Base-by-base conservation (phyloP, 108 stramenopile genomes). In the Cyclotella distinguenda region DNA sequence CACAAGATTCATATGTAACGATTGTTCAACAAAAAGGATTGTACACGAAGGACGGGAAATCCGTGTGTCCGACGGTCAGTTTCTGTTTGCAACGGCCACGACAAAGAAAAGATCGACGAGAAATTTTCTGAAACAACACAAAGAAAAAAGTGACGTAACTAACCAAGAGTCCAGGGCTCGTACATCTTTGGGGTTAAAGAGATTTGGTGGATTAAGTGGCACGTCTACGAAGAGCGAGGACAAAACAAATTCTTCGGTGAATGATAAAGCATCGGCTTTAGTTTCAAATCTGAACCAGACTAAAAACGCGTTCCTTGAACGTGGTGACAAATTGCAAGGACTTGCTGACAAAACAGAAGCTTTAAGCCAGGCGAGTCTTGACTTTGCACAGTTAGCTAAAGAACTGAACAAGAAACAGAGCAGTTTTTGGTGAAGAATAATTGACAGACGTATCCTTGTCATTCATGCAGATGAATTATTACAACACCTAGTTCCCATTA, bases 371-470 rank as follows among this genome's bases (percentile, higher is more conserved):
- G 87, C 92, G 6, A 76, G 80, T 33, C 57, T 82, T 56, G 88
- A 90, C 57, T 93, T 93, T 67, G 89, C 89, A n/a, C 74, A 79
- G 9, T 82, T 93, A 83, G 92, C 89, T 6, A 90, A 90, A 66
- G 81, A 87, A 46, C 70, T 90, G 13, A 79, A 84, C 22, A 55
- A 77, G 48, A 64, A 75, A n/a, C 86, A 85, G 42, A 68, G 68
- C 32, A 64, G 59, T 65, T 80, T 78, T 70, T 83, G 78, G 72
- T 74, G 59, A 9, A 59, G 42, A 48, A 42, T n/a, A n/a, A n/a
- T n/a, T n/a, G n/a, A n/a, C n/a, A n/a, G n/a, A n/a, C n/a, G n/a
- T n/a, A n/a, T n/a, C n/a, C n/a, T n/a, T n/a, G n/a, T n/a, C n/a
- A n/a, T n/a, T n/a, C n/a, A n/a, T n/a, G n/a, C n/a, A n/a, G n/a